These are phyloP conservation scores for Aspergillus costaricaensis DNA, from an alignment of 2,329 filamentous ascomycete genomes.

Conservation along the genomic window DNA sequence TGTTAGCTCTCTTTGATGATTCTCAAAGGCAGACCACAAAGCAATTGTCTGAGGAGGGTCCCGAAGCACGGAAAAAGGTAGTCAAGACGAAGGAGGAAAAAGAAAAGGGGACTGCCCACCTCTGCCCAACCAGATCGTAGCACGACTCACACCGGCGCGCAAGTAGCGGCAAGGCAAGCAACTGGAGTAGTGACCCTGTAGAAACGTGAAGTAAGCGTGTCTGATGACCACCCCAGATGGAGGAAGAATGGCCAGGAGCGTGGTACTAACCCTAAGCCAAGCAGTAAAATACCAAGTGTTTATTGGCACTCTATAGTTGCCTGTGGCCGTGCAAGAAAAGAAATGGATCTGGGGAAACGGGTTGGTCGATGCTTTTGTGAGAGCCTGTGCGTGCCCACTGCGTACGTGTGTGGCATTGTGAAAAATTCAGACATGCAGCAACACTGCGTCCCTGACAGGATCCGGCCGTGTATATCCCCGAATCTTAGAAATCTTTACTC, in stretches of 20 bases:
- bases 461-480: slow-evolving; percentile 17
- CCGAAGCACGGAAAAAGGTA: slow-evolving; percentile 4
- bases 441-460: slow-evolving; percentile 20
- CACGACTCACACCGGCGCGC: slow-evolving; percentile 12
- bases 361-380: slow-evolving; percentile 29
- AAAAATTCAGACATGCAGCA: slow-evolving; percentile 17
- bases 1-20: slow-evolving; percentile 14
- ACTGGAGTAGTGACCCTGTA: not conserved
- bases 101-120: slow-evolving; percentile 9
- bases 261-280: slow-evolving; percentile 12
- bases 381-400: slow-evolving; percentile 23
- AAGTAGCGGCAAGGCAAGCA: slow-evolving; percentile 3
- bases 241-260: slow-evolving; percentile 8
- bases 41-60: slow-evolving; percentile 14
- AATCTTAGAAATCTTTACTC: slow-evolving; percentile 5
- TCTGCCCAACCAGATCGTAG: slow-evolving; percentile 12
- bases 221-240: slow-evolving; percentile 17
- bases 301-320: slow-evolving; percentile 20
- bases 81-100: slow-evolving; percentile 9
- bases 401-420: slow-evolving; percentile 26
- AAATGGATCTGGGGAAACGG: slow-evolving; percentile 33
- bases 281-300: slow-evolving; percentile 9
- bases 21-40: slow-evolving; percentile 14
- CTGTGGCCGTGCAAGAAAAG: slow-evolving; percentile 20
- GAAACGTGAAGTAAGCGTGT: not conserved